These are phyloP conservation scores for Colletotrichum spaethianum DNA, from an alignment of 2,329 filamentous ascomycete genomes.

Conservation along the genomic window DNA sequence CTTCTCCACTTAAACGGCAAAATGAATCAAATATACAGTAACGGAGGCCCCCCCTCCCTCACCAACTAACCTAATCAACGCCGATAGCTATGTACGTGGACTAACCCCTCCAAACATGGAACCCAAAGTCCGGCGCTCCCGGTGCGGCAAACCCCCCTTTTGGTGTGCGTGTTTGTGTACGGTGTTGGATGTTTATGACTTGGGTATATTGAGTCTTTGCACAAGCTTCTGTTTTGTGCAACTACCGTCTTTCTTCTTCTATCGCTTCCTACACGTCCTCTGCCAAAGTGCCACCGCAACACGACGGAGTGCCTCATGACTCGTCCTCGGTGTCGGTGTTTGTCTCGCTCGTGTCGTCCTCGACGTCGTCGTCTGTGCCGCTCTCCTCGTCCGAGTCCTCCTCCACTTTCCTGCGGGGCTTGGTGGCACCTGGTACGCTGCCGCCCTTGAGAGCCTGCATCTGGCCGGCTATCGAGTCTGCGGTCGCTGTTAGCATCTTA, in stretches of 20 bases:
- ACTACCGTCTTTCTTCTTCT: constrained; percentile 12
- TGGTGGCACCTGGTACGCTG: constrained; percentile 64
- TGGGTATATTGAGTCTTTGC: constrained; percentile 37
- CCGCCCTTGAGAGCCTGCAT: constrained; percentile 89
- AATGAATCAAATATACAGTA: background rate
- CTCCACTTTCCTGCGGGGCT: constrained; percentile 67
- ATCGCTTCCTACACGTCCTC: constrained; percentile 8
- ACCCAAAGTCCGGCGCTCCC: background rate
- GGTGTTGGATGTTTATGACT: constrained; percentile 28
- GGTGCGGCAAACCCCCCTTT: background rate
- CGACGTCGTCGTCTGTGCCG: constrained; percentile 82
- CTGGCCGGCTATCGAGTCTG: constrained; percentile 91
- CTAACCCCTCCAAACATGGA: background rate
- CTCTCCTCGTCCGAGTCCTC: constrained; percentile 85
- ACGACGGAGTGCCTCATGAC: constrained; percentile 52
- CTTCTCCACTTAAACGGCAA: background rate
- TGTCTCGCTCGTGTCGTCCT: constrained; percentile 77
- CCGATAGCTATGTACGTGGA: background rate
- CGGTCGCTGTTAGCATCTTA: constrained; percentile 45
- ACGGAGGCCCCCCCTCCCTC: background rate
- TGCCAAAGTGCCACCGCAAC: background rate
- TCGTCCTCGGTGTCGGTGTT: constrained; percentile 78
- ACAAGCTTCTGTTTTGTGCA: constrained; percentile 14
- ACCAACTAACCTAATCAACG: constrained; percentile 4
- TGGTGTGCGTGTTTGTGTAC: background rate